Base-by-base conservation (phyloP, 2,329 filamentous ascomycete genomes). In the Epichloe hybrida region DNA sequence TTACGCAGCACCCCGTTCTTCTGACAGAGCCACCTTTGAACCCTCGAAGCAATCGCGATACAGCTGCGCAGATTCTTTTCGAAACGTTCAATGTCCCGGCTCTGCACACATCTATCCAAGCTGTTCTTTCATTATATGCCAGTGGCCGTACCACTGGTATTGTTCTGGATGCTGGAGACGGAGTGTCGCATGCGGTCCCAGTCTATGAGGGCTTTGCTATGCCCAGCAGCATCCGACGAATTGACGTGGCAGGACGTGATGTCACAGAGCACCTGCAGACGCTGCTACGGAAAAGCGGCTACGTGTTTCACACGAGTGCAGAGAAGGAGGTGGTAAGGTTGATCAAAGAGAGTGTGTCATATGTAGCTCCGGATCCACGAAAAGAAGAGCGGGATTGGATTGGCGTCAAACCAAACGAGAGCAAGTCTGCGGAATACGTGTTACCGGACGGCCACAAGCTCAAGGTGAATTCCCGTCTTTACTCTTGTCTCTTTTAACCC, bases 51-150 rank as follows among this genome's bases (percentile, higher is more conserved):
- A 97, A 98, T 71, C 88, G 93, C 64, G 93, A 98, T 66, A 95
- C 84, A 7, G 93, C 93, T 39, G 93, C 93, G 41, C 93, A 98
- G 69, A 94, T 98, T 57, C 81, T 98, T 51, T 98, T 98, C 70
- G 93, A 98, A 72, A 95, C 91, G 2, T 97, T 97, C 76, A 97
- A 97, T 65, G 91, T 97, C 11, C 93, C 93, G 12, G 93, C 93
- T 4, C 76, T 97, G 44, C 95, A 96, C 72, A 95, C 88, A 51
- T 96, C 90, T 2, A 95, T 98, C 58, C 93, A 98, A 73, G 93
- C 93, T 1, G 90, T 97, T 20, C 80, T 98, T 51, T 96, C 91
- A 45, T 74, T 98, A 54, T 98, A 98, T 69, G 91, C 93, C 50
- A 95, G 88, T 50, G 93, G 93, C 21, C 85, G 93, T 59, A 97